These are phyloP conservation scores for Russula vinacea DNA, from an alignment of 768 basidiomycete species.

Conservation along the genomic window DNA sequence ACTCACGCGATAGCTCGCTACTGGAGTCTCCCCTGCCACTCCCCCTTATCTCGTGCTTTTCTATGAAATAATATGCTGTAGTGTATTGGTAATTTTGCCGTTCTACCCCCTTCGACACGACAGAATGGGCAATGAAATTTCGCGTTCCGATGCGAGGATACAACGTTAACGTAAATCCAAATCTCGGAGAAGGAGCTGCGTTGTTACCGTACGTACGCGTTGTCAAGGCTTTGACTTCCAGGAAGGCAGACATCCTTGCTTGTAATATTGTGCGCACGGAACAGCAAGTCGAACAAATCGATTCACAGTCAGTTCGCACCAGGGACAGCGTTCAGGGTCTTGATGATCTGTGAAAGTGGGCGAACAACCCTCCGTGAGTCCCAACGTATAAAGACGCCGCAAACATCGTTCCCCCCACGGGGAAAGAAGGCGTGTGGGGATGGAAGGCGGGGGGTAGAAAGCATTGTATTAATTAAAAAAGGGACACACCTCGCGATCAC, in stretches of 20 bases:
- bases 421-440: not conserved
- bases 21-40: not conserved
- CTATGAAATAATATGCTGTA: conserved; percentile 12
- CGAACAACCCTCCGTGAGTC: not conserved
- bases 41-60: not conserved
- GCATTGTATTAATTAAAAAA: no score
- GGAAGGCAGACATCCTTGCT: not conserved
- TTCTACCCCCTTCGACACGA: not conserved
- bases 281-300: not conserved
- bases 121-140: not conserved
- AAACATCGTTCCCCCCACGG: not conserved
- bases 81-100: not conserved
- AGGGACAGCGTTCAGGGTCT: conserved; percentile 1
- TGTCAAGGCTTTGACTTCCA: not conserved
- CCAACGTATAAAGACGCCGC: not conserved
- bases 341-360: conserved; percentile 6
- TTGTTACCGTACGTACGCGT: not conserved
- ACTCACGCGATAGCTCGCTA: not conserved
- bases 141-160: not conserved
- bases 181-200: not conserved
- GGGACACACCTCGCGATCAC: not conserved
- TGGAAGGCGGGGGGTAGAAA: not conserved
- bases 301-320: not conserved
- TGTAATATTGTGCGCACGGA: not conserved
- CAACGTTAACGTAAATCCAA: not conserved